phyloP scores from a whole-genome alignment of 768 basidiomycete genomes.

The Pulveroboletus ravenelii region DNA sequence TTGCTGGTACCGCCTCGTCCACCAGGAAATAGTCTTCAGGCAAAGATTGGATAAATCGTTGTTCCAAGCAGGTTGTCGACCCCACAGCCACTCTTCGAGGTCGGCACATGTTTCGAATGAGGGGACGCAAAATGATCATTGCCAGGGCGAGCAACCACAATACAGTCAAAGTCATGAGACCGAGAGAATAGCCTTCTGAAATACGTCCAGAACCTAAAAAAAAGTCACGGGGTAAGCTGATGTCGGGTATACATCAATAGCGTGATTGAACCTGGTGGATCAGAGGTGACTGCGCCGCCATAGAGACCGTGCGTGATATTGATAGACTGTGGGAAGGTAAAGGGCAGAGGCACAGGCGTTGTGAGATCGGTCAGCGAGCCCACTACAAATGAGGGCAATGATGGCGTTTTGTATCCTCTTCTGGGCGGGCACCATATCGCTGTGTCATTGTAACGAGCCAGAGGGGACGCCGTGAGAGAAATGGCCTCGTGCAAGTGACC shows the following conservation, averaged over 20 bases:
- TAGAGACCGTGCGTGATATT: constrained; percentile 1
- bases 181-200: neutral
- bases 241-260: neutral
- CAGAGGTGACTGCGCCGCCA: neutral
- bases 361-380: neutral
- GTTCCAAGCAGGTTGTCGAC: neutral
- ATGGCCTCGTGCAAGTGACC: neutral
- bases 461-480: neutral
- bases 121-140: neutral
- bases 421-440: constrained; percentile 8
- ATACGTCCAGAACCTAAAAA: neutral
- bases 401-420: constrained; percentile 2
- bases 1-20: neutral
- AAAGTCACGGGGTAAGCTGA: neutral
- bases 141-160: constrained; percentile 4
- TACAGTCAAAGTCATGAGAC: neutral
- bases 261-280: constrained; percentile 1
- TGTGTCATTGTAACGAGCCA: neutral
- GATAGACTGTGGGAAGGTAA: neutral
- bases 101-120: neutral
- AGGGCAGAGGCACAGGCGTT: neutral
- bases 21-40: neutral
- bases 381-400: neutral
- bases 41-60: neutral
- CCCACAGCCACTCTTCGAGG: neutral